A percentile compares a stretch with the other conserved stretches of the same genome.
Conservation (phyloP, 345 rosid species). For the Eucalyptus cladocalyx region DNA sequence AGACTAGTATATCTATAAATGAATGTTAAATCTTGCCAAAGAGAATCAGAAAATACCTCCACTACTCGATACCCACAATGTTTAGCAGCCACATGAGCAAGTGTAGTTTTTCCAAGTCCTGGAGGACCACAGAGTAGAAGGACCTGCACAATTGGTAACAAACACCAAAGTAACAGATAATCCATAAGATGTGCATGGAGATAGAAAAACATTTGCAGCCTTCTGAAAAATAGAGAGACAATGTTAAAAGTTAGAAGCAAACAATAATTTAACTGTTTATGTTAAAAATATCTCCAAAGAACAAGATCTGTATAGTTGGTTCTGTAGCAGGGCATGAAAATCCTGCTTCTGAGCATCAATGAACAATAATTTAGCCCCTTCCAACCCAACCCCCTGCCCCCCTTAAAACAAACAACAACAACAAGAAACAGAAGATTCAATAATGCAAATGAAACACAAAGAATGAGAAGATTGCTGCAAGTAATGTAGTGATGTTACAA, state of each 20-base stretch:
- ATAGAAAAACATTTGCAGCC: background rate
- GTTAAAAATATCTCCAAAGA: background rate
- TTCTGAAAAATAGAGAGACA: background rate
- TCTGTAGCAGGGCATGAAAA: background rate
- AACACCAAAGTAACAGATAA: background rate
- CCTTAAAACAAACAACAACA: background rate
- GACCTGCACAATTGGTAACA: constrained; percentile 38
- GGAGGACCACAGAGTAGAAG: constrained; percentile 97
- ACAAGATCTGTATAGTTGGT: background rate
- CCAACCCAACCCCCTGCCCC: background rate
- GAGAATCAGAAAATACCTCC: constrained; percentile 52
- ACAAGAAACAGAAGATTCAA: background rate
- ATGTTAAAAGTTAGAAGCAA: background rate
- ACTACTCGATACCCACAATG: constrained; percentile 96
- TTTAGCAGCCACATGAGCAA: constrained; percentile 94
- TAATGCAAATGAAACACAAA: background rate
- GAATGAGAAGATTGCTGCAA: background rate
- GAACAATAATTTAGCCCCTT: background rate
- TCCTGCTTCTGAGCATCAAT: background rate
- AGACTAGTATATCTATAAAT: background rate
- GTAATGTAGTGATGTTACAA: background rate
- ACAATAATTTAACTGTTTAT: background rate
- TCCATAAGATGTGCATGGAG: background rate
- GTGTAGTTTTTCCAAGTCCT: constrained; percentile 99
- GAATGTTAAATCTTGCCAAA: background rate